phyloP scores from a whole-genome alignment of 768 basidiomycete genomes.

The Peribolospora baueri region DNA sequence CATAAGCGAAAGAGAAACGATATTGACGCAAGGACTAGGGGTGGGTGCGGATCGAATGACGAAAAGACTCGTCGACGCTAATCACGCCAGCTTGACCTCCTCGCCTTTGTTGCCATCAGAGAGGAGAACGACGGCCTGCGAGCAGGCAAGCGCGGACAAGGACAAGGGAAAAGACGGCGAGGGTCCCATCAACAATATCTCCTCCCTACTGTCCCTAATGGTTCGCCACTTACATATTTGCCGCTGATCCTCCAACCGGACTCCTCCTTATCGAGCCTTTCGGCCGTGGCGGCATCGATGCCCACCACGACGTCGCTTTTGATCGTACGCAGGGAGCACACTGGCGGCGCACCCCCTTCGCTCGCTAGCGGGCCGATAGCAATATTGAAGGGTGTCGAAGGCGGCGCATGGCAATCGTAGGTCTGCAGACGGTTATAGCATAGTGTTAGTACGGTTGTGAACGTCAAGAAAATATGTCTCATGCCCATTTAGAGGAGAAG shows the following conservation, averaged over 20 bases:
- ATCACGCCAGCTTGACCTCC: slow-evolving; percentile 47
- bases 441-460: not conserved
- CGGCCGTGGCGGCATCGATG: slow-evolving; percentile 29
- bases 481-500: not conserved
- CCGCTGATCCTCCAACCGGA: slow-evolving; percentile 93
- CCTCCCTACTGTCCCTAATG: too few relatives aligned
- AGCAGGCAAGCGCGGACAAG: not conserved
- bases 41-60: not conserved
- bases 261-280: slow-evolving; percentile 57
- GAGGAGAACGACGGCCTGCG: slow-evolving; percentile 49
- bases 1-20: too few relatives aligned
- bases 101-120: slow-evolving; percentile 76
- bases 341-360: slow-evolving; percentile 55
- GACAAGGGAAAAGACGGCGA: too few relatives aligned
- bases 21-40: not conserved
- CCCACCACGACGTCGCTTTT: slow-evolving; percentile 85
- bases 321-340: slow-evolving; percentile 70
- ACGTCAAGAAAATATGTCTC: not conserved
- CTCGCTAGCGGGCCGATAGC: slow-evolving; percentile 85
- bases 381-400: slow-evolving; percentile 62
- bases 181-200: not conserved
- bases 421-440: slow-evolving; percentile 19
- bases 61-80: not conserved
- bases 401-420: slow-evolving; percentile 64
- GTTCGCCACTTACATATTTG: slow-evolving; percentile 52